Conservation (phyloP, 2,329 filamentous ascomycete species). For the Talaromyces sp. region DNA sequence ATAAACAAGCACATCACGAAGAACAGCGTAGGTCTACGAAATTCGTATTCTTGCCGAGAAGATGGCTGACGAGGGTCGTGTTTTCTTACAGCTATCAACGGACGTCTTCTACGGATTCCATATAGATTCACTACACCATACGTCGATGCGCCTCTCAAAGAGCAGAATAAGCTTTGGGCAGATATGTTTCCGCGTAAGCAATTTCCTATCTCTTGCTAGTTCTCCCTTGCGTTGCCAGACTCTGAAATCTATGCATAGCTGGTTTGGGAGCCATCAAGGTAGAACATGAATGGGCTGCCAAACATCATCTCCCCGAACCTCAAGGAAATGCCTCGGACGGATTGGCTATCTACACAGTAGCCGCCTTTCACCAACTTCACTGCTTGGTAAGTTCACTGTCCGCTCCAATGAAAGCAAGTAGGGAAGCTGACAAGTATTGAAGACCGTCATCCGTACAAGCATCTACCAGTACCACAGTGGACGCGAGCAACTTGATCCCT, state of each 20-base stretch:
- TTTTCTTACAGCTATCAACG: neutral
- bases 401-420: neutral
- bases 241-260: neutral
- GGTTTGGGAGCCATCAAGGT: neutral
- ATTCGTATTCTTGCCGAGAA: neutral
- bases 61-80: neutral
- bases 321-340: neutral
- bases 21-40: neutral
- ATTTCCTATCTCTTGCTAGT: neutral
- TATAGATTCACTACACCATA: neutral
- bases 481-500: neutral
- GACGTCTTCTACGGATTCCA: neutral
- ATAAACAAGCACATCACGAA: neutral
- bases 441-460: neutral
- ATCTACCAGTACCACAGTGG: neutral
- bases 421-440: neutral
- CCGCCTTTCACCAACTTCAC: conserved; percentile 9
- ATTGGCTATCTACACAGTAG: neutral
- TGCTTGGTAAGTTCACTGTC: neutral
- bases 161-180: neutral
- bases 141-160: neutral
- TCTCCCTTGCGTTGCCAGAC: neutral
- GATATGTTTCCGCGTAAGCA: neutral
- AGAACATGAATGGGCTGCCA: neutral
- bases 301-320: neutral